These are phyloP conservation scores for Trypanosoma cruzi DNA, from an alignment of 208 protist species.

Conservation along the genomic window DNA sequence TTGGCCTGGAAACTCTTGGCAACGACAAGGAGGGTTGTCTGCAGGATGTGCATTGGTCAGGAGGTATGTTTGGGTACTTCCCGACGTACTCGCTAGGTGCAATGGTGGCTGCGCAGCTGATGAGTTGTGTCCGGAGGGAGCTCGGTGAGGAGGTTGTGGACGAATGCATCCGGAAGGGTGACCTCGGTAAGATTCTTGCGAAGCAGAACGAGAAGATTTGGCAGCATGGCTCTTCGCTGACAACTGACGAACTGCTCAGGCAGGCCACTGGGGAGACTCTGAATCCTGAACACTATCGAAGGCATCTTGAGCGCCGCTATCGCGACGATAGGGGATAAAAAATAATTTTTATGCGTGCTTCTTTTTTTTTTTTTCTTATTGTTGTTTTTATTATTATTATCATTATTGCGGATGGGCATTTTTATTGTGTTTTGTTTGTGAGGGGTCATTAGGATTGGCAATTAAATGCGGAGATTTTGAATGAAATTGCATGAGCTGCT, in stretches of 20 bases:
- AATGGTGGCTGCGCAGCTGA: constrained; percentile 86
- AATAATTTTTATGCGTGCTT: constrained; percentile 16
- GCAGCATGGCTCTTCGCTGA: constrained; percentile 38
- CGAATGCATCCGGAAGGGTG: constrained; percentile 51
- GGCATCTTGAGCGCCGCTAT: constrained; percentile 85
- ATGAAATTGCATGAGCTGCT: background rate
- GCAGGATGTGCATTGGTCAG: constrained; percentile 91
- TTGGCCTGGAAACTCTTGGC: constrained; percentile 76
- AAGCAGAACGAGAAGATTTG: constrained; percentile 38
- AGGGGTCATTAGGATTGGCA: too few relatives aligned
- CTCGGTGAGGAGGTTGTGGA: constrained; percentile 36
- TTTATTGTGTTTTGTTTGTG: constrained; percentile 11
- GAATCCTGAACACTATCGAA: constrained; percentile 73
- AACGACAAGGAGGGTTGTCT: constrained; percentile 78
- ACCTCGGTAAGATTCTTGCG: constrained; percentile 40
- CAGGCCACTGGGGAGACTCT: constrained; percentile 75
- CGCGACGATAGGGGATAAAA: constrained; percentile 28
- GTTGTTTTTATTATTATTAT: constrained; percentile 19
- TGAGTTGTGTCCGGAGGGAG: constrained; percentile 67
- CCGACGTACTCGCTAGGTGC: constrained; percentile 86
- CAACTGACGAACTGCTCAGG: constrained; percentile 75
- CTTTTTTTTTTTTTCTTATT: constrained; percentile 31
- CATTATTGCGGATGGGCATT: background rate
- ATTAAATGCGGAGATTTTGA: too few relatives aligned
- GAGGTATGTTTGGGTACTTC: constrained; percentile 85